Conservation (phyloP, 805 yeast genomes). For the Phaffomyces antillensis region DNA sequence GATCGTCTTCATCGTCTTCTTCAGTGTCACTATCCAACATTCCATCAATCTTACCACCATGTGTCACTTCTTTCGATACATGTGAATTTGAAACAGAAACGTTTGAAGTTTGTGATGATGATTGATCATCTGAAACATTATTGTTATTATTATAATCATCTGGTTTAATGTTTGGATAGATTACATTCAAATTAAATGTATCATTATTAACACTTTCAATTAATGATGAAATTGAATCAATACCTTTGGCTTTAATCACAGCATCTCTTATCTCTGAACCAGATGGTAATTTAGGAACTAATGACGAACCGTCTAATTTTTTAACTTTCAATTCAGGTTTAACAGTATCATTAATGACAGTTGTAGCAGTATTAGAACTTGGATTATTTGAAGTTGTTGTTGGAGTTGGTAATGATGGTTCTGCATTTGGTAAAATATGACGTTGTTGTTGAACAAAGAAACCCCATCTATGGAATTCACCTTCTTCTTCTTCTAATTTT, state of each 20-base stretch:
- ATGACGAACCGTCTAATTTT: constrained; percentile 2
- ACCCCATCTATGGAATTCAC: constrained; percentile 85
- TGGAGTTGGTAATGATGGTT: neutral
- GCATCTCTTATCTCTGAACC: constrained; percentile 43
- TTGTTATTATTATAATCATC: too few relatives aligned
- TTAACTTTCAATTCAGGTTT: neutral
- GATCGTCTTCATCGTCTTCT: neutral
- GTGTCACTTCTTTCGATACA: too few relatives aligned
- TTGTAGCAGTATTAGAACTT: too few relatives aligned
- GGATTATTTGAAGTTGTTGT: neutral
- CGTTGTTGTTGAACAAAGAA: constrained; percentile 63
- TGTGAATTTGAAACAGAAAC: too few relatives aligned
- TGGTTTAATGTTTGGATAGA: constrained; percentile 28
- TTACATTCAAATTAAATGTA: constrained; percentile 41
- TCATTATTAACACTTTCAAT: constrained; percentile 58
- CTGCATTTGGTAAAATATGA: constrained; percentile 21
- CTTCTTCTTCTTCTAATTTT: constrained; percentile 84
- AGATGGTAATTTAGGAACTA: constrained; percentile 33
- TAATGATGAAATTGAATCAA: constrained; percentile 59
- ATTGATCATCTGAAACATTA: too few relatives aligned
- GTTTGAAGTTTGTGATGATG: too few relatives aligned
- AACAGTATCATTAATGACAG: neutral
- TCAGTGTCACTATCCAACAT: neutral
- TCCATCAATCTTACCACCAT: neutral
- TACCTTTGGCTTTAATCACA: constrained; percentile 69